phyloP scores from a whole-genome alignment of 2,329 filamentous ascomycete genomes.

The Stagonosporopsis tanaceti region DNA sequence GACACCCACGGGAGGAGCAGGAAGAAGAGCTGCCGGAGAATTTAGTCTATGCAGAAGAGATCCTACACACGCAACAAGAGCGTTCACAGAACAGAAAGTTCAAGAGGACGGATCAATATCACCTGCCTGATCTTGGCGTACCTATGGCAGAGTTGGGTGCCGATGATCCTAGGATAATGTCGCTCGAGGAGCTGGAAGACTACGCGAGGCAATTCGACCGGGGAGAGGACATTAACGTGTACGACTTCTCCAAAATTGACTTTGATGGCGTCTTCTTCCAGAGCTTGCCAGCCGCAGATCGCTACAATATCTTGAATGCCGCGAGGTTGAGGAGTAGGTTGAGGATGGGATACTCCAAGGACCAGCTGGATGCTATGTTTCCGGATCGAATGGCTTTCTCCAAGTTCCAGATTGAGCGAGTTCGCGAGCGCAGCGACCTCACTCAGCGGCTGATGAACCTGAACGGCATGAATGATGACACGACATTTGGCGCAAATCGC shows the following conservation, averaged over 20 bases:
- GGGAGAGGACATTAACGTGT: conserved; percentile 84
- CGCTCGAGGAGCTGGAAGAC: conserved; percentile 88
- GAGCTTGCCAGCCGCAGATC: conserved; percentile 85
- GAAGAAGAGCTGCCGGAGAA: conserved; percentile 78
- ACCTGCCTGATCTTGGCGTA: conserved; percentile 83
- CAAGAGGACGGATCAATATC: conserved; percentile 91
- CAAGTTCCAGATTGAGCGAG: conserved; percentile 93
- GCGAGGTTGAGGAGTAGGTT: conserved; percentile 86
- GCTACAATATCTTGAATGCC: conserved; percentile 97
- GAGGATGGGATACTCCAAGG: conserved; percentile 95
- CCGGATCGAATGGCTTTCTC: conserved; percentile 97
- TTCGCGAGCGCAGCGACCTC: conserved; percentile 89
- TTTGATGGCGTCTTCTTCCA: conserved; percentile 96
- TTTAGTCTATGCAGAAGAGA: conserved; percentile 89
- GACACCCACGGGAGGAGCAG: conserved; percentile 56
- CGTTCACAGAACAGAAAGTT: conserved; percentile 78
- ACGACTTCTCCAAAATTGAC: conserved; percentile 98
- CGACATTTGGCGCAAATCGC: conserved; percentile 71
- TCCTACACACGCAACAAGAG: conserved; percentile 80
- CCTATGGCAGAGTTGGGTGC: conserved; percentile 86
- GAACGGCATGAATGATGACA: conserved; percentile 84
- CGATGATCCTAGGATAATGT: conserved; percentile 96
- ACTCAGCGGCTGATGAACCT: conserved; percentile 95
- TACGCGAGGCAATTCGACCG: conserved; percentile 92
- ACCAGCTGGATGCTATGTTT: conserved; percentile 96